Base-by-base conservation (phyloP, 2,329 filamentous ascomycete species). In the Sporothrix pseudoabietina region DNA sequence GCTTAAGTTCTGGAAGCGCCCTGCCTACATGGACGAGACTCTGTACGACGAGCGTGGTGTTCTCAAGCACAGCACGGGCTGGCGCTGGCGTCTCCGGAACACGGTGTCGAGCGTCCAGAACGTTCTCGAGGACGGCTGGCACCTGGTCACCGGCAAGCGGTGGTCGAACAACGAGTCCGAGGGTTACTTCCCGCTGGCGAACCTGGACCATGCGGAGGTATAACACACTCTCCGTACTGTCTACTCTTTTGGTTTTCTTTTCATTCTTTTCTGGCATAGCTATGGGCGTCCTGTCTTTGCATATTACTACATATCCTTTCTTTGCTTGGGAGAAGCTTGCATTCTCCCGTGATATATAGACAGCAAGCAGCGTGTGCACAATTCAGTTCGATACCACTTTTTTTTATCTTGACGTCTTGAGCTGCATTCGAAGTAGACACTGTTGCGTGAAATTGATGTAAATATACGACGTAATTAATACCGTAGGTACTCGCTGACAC, bases 1-100 rank as follows among this genome's bases (percentile, higher is more conserved):
- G 54, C 85, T 99, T 75, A 97, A 94, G 80, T 90, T 93, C 80
- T 98, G 95, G 94, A 88, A 85, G 75, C 86, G 94, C 19, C 96
- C 96, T 0, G 82, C 83, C 41, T 98, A 94, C 94, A 95, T 98
- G 92, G 89, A 93, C 63, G 89, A 92, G 76, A 87, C 88, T 7
- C 84, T 85, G 16, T 83, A 91, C 44, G 89, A 91, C 77, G 86
- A 87, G 76, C 87, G 87, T 72, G 84, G 85, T 44, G 83, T 83
- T 4, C 71, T 71, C 30, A 66, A 41, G 57, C 44, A 26, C 78
- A 82, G 79, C 76, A 83, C 82, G 78, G 83, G 80, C 76, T 81
- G 81, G 63, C 84, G 85, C 32, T 82, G 82, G 79, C 80, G 81
- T 5, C 22, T 68, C 26, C 22, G 22, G 8, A 81, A 84, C 6